Evolutionary conservation across 176 grass and related monocot species (phyloP).

Genomic region (Tillandsia fasciculata): DNA sequence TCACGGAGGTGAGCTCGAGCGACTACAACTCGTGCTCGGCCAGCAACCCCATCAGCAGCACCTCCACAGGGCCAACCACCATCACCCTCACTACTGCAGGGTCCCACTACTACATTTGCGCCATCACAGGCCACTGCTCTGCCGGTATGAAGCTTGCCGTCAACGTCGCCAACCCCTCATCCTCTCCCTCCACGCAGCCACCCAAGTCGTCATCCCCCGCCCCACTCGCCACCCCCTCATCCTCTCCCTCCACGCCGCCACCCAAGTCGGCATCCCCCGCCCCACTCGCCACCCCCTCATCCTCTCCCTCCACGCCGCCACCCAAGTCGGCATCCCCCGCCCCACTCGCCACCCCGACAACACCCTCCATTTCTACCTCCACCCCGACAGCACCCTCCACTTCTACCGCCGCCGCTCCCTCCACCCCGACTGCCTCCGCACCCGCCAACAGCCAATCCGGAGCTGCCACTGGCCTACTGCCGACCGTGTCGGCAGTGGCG

Average conservation of each 20-base stretch:
- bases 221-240: constrained; percentile 5
- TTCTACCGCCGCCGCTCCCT: neutral
- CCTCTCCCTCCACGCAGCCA: neutral
- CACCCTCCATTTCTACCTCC: neutral
- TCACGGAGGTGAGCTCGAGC: constrained; percentile 36
- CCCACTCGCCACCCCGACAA: neutral
- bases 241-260: constrained; percentile 1
- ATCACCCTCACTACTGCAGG: constrained; percentile 27
- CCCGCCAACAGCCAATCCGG: neutral
- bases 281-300: neutral
- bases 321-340: neutral
- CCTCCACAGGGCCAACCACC: constrained; percentile 23
- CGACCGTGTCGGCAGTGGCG: neutral
- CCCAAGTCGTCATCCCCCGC: neutral
- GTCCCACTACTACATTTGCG: constrained; percentile 66
- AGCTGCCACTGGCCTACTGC: neutral
- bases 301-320: neutral
- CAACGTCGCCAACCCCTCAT: constrained; percentile 19
- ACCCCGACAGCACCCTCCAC: neutral
- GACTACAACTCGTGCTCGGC: constrained; percentile 45
- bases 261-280: neutral
- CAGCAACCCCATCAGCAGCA: constrained; percentile 27
- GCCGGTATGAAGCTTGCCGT: constrained; percentile 62
- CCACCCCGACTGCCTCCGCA: neutral
- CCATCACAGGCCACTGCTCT: constrained; percentile 36